Evolutionary conservation across 164 flowering plant species (phyloP), one percentile per base, ranked within the genome.

Genomic region (Tinospora cordifolia): DNA sequence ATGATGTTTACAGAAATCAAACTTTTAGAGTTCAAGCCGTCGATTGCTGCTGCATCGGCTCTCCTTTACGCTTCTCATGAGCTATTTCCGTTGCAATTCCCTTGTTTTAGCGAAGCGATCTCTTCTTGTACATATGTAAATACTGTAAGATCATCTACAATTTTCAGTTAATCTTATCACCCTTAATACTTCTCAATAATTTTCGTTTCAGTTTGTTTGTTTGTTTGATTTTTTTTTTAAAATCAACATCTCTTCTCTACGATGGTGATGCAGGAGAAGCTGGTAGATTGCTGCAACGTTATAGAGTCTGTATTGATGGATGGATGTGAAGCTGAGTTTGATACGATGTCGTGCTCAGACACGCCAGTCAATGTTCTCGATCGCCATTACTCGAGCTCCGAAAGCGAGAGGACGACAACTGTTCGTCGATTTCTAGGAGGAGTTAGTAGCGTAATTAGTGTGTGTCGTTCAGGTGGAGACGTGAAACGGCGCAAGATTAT

Each of bases 41-140:
- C 94, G 3, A 62, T 80, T 3, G 72, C 83, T 9, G 85, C 91
- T 6, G 89, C 94, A 34, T 83, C 90, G 3, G 88, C 94, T 1
- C 77, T 89, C 25, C 84, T 89, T 40, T 78, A 66, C 60, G 87
- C 90, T 46, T 77, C 85, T 40, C 81, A 83, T 36, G 91, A 87
- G 58, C 76, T 84, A 0, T 76, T 81, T 34, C 91, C 91, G 0
- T 9, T 74, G 38, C 86, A 83, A 70, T 79, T 81, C 69, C 75
- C 76, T 2, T 72, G 74, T 72, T 78, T 81, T 36, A 69, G 38
- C 63, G 65, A 71, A 12, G 80, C 83, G 17, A 77, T 87, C 44
- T 80, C 73, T 65, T 70, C 54, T 47, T 85, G 84, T 77, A 65
- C 75, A 54, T 77, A 76, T 75, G 87, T 88, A 71, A 77, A 85